A percentile compares a stretch with the other conserved stretches of the same genome.
Evolutionary conservation across 768 basidiomycete genomes (phyloP).

Genomic region (Nevesoporus exiguus): DNA sequence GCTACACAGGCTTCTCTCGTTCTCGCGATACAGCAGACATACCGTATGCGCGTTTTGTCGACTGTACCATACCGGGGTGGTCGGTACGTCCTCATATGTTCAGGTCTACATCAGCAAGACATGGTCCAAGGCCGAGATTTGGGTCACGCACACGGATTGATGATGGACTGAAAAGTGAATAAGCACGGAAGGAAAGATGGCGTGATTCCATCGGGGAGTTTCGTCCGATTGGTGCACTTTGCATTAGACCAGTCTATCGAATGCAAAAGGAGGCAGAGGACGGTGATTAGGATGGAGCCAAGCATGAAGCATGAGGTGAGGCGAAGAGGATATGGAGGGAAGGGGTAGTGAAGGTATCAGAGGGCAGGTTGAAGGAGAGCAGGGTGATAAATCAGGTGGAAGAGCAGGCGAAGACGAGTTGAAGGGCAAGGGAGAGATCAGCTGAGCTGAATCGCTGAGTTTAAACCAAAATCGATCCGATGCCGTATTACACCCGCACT

Average conservation of each 20-base stretch:
- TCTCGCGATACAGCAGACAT: conserved; percentile 82
- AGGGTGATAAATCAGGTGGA: too few species aligned
- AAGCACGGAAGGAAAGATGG: conserved; percentile 23
- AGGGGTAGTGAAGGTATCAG: too few species aligned
- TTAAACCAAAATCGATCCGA: too few species aligned
- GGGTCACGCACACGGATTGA: conserved; percentile 56
- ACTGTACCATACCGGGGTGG: conserved; percentile 74
- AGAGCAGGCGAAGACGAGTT: too few species aligned
- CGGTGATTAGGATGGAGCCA: too few species aligned
- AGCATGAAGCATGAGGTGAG: too few species aligned
- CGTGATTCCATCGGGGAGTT: conserved; percentile 80
- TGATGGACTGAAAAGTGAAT: not conserved
- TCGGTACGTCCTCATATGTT: conserved; percentile 64
- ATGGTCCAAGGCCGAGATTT: conserved; percentile 64
- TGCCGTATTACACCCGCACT: too few species aligned
- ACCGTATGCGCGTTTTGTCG: conserved; percentile 82
- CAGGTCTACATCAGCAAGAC: conserved; percentile 75
- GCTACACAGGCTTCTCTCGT: conserved; percentile 38
- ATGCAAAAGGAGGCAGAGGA: too few species aligned
- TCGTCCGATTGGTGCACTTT: conserved; percentile 86
- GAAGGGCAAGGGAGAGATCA: too few species aligned
- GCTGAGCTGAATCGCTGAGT: too few species aligned
- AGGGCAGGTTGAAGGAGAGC: too few species aligned
- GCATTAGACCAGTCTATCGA: conserved; percentile 43
- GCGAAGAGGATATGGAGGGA: too few species aligned